Conservation (phyloP, 2,329 filamentous ascomycete genomes). For the Fusarium udum region DNA sequence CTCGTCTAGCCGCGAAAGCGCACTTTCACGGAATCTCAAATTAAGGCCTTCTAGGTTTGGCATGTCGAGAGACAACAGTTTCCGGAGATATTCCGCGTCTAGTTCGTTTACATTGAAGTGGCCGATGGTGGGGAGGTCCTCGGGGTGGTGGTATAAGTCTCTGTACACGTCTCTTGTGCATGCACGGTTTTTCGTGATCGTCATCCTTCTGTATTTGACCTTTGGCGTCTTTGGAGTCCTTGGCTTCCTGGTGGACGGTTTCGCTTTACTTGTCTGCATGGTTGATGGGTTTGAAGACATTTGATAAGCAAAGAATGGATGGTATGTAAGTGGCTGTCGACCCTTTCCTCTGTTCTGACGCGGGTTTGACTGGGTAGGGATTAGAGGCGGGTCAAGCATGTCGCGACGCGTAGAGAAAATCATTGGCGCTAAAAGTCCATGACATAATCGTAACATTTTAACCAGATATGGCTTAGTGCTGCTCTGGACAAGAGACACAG, state of each 20-base stretch:
- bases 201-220: not conserved
- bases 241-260: not conserved
- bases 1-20: not conserved
- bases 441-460: not conserved
- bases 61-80: not conserved
- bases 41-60: not conserved
- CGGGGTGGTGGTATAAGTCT: not conserved
- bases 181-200: not conserved
- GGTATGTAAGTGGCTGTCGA: no score
- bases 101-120: not conserved
- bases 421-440: not conserved
- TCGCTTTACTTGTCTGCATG: not conserved
- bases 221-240: not conserved
- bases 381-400: not conserved
- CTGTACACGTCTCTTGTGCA: not conserved
- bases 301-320: not conserved
- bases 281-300: not conserved
- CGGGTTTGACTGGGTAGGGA: not conserved
- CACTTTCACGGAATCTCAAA: not conserved
- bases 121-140: not conserved
- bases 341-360: fast-evolving
- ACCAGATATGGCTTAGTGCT: not conserved
- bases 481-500: fast-evolving
- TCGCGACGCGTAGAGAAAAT: not conserved
- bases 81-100: fast-evolving